Base-by-base conservation (phyloP, 2,329 filamentous ascomycete species). In the Claviceps sp. region DNA sequence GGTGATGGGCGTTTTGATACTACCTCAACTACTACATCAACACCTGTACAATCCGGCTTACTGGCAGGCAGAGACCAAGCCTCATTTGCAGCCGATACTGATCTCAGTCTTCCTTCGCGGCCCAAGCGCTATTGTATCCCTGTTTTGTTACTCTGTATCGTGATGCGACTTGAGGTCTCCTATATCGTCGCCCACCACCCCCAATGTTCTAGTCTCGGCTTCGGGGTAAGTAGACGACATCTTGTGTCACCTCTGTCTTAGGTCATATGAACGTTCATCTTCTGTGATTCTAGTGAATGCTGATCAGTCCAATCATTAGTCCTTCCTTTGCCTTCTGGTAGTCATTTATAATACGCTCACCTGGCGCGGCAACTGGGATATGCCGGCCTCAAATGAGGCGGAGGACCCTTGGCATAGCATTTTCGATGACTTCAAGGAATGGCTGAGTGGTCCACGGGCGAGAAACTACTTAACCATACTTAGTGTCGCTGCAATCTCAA, bases 361-460 rank as follows among this genome's bases (percentile, higher is more conserved):
- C 5, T 62, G 58, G 47, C 60, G 62, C 5, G 57, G 60, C 2
- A 61, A 59, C 58, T 67, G 62, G 63, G 60, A 58, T 0, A 55
- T 61, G 14, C 60, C 60, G 13, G 57, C 57, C 2, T 58, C 60
- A n/a, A 63, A 63, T 8, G 66, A 70, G 5, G 61, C 64, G 0
- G 68, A 75, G n/a, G 73, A 77, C 47, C 70, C 70, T 3, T 76
- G 73, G 67, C 69, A 71, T 43, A 74, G 65, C 42, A 57, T 70
- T 2, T 67, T 71, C 46, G 74, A 78, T 22, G 75, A 77, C 51
- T 53, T 78, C 2, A 61, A 62, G 14, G 63, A 65, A 38, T 79
- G 75, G 74, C 61, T 78, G 48, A 67, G 60, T 45, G 66, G 66
- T 17, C 72, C 74, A 0, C 64, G 66, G 9, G 62, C 67, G 22